Base-by-base conservation (phyloP, 2,329 filamentous ascomycete genomes). In the Cercospora citrullina region DNA sequence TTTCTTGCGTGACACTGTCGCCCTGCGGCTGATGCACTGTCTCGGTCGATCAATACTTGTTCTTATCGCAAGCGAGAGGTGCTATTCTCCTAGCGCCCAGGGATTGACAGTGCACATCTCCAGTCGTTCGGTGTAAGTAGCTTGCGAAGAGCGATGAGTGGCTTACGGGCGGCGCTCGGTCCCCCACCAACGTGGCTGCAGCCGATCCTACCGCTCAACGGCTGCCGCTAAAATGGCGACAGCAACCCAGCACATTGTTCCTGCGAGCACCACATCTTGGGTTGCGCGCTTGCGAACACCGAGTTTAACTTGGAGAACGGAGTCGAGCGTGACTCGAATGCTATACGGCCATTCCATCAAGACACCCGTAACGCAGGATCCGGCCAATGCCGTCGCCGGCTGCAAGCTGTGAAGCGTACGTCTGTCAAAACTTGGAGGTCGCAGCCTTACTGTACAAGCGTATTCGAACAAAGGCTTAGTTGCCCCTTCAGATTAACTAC, bases 401-500 rank as follows among this genome's bases (percentile, higher is more conserved):
- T 28, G 18, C 16, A 33, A n/a, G n/a, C n/a, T n/a, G n/a, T n/a
- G n/a, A n/a, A n/a, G n/a, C 23, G 28, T n/a, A 16, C 28, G 21
- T 60, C 48, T 48, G 58, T 28, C 36, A 14, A 28, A 61, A 64
- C 53, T 14, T 51, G 45, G 21, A 51, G 18, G 62, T 63, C 53
- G 42, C 62, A 68, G 62, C 66, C 42, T 48, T 68, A 65, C 62
- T 68, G 33, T 36, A 65, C 36, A 64, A 64, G 65, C 65, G 55
- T 45, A 14, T 31, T 30, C 23, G 57, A 51, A 26, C 28, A 45
- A 33, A 62, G 16, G 48, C 61, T 57, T 68, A 62, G 42, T 10
- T 31, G 18, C 36, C 31, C 33, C 63, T 61, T 39, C 57, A 48
- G 26, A n/a, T 63, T 68, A 64, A 68, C 66, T 68, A 23, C 31